phyloP scores from a whole-genome alignment of 2,329 filamentous ascomycete genomes.

The Ophiocordyceps australis region DNA sequence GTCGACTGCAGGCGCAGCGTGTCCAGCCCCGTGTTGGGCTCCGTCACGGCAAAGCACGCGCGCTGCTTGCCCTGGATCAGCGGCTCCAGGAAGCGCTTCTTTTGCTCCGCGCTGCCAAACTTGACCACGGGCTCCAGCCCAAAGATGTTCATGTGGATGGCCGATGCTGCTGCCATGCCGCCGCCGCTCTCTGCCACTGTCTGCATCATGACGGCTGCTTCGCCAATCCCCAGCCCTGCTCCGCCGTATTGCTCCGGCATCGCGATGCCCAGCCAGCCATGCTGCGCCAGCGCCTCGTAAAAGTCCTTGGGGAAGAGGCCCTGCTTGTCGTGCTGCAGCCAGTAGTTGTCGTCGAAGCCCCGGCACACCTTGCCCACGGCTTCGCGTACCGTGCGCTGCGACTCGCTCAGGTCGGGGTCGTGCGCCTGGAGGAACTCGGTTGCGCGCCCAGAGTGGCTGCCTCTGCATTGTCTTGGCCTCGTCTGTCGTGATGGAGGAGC shows the following conservation, averaged over 20 bases:
- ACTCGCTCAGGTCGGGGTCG: constrained; percentile 45
- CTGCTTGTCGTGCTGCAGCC: constrained; percentile 54
- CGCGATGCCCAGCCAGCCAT: constrained; percentile 69
- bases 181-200: constrained; percentile 63
- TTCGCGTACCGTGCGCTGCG: constrained; percentile 54
- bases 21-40: constrained; percentile 64
- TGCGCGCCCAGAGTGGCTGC: background rate
- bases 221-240: constrained; percentile 57
- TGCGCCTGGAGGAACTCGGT: constrained; percentile 1
- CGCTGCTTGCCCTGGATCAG: constrained; percentile 56
- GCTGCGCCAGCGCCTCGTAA: constrained; percentile 53
- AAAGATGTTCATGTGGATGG: constrained; percentile 50
- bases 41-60: constrained; percentile 71
- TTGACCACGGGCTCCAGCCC: constrained; percentile 57
- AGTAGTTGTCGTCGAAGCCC: constrained; percentile 57
- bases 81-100: constrained; percentile 43
- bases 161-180: constrained; percentile 53
- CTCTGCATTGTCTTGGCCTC: too few relatives aligned
- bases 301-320: constrained; percentile 58
- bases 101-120: constrained; percentile 50
- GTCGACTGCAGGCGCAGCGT: constrained; percentile 52
- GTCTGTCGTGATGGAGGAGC: too few relatives aligned
- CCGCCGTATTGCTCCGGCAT: constrained; percentile 59
- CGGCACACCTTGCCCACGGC: constrained; percentile 50
- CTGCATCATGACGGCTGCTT: constrained; percentile 78